Evolutionary conservation across 1,284 basidiomycete genomes (phyloP), one percentile per base, ranked within the genome.

Genomic region (Tilletiopsis washingtonensis): DNA sequence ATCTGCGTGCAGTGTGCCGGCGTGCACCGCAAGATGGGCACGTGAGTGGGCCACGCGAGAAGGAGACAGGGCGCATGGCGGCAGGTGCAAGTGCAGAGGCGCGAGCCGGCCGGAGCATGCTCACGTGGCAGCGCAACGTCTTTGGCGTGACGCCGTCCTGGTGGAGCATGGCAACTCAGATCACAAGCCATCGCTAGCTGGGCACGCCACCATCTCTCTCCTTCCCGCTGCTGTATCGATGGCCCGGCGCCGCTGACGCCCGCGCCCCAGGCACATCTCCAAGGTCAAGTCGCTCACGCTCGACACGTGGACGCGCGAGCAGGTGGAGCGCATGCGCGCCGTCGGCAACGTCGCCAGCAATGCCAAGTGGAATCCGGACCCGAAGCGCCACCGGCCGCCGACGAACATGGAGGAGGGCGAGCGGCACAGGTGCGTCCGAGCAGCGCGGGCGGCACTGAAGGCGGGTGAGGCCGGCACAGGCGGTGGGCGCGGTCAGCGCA

Each of bases 1-100:
- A 51, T 65, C 47, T 66, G 87, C 63, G 78, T 88, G 38, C 81
- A 80, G 61, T 91, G 88, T 69, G 88, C 87, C 25, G 85, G 85
- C 58, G 82, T 89, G 43, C 88, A 91, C 74, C 80, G 88, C 51
- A 89, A 89, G 77, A 84, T 91, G 57, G 88, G 88, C 14, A 88
- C 86, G 6, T 86, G 88, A 69, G 77, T 88, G n/a, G n/a, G n/a
- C n/a, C n/a, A n/a, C n/a, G n/a, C n/a, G n/a, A n/a, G n/a, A n/a
- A n/a, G n/a, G n/a, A n/a, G n/a, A n/a, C n/a, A n/a, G n/a, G n/a
- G n/a, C n/a, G n/a, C n/a, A n/a, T n/a, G n/a, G n/a, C n/a, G n/a
- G n/a, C n/a, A n/a, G n/a, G n/a, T n/a, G n/a, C n/a, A n/a, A n/a
- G n/a, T n/a, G n/a, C n/a, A n/a, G n/a, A n/a, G n/a, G n/a, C n/a